A percentile compares a stretch with the other conserved stretches of the same genome.
phyloP scores from a whole-genome alignment of 495 filamentous ascomycete species.

The Lasiosphaeria hispida region DNA sequence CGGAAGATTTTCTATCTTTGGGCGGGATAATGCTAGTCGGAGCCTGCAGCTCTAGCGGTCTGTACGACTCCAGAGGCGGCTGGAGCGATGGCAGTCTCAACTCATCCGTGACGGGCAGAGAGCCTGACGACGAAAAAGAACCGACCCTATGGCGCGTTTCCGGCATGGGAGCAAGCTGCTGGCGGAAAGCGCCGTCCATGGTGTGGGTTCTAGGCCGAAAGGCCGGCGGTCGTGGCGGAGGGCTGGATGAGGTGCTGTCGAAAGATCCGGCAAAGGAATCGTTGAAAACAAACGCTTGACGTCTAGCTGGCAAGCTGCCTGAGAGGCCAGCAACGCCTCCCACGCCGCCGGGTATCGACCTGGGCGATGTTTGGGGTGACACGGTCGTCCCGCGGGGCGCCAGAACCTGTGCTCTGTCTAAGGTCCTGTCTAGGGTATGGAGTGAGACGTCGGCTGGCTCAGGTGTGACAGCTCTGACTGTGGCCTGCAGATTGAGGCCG shows the following conservation, averaged over 20 bases:
- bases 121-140: conserved; percentile 52
- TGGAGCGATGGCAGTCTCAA: conserved; percentile 30
- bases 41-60: conserved; percentile 37
- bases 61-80: conserved; percentile 40
- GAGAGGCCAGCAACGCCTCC: conserved; percentile 4
- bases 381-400: conserved; percentile 30
- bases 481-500: conserved; percentile 25
- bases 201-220: conserved; percentile 52
- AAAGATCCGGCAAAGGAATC: conserved; percentile 43
- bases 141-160: conserved; percentile 51
- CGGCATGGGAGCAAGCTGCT: conserved; percentile 34
- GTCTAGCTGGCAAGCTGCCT: conserved; percentile 27
- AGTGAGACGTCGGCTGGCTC: conserved; percentile 41
- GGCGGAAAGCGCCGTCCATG: conserved; percentile 50
- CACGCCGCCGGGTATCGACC: conserved; percentile 38
- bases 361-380: conserved; percentile 44
- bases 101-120: conserved; percentile 42
- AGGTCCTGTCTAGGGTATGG: conserved; percentile 21
- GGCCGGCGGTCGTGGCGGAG: conserved; percentile 33
- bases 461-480: conserved; percentile 54
- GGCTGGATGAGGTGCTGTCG: conserved; percentile 40
- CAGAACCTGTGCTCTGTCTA: conserved; percentile 30
- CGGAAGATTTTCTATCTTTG: conserved; percentile 44
- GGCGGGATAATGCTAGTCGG: conserved; percentile 21
- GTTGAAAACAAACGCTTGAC: conserved; percentile 53